Conservation (phyloP, 2,329 filamentous ascomycete species). For the Pyrenophora graminea region DNA sequence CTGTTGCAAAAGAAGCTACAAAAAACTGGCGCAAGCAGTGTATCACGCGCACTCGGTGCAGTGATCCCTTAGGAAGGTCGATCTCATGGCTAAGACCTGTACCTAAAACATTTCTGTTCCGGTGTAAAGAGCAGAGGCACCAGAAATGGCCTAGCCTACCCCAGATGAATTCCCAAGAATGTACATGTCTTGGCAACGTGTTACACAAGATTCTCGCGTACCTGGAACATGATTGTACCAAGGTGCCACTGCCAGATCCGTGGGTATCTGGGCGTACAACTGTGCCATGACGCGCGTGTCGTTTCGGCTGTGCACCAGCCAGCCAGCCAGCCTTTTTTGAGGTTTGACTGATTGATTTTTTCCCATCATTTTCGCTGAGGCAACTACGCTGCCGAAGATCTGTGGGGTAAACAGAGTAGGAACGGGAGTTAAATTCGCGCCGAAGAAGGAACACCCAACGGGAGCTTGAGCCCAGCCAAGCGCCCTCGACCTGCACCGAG, state of each 20-base stretch:
- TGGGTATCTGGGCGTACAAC: conserved; percentile 8
- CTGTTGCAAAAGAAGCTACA: conserved; percentile 6
- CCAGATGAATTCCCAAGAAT: conserved; percentile 23
- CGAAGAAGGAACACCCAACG: too few species aligned
- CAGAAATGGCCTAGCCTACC: conserved; percentile 27
- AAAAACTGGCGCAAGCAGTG: conserved; percentile 8
- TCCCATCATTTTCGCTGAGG: too few species aligned
- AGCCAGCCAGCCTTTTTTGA: too few species aligned
- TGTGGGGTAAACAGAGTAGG: neutral
- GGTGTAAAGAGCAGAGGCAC: conserved; percentile 24
- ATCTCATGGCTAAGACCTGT: conserved; percentile 6
- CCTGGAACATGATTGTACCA: conserved; percentile 17
- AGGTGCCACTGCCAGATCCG: conserved; percentile 9
- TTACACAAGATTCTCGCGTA: conserved; percentile 22
- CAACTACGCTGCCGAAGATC: too few species aligned
- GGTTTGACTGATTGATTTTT: too few species aligned
- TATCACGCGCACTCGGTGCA: conserved; percentile 29
- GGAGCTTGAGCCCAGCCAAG: too few species aligned
- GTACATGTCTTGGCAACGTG: conserved; percentile 31
- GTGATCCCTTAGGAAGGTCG: conserved; percentile 32
- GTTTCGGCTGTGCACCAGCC: neutral
- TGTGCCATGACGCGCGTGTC: neutral
- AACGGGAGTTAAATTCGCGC: too few species aligned
- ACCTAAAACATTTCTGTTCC: conserved; percentile 27
- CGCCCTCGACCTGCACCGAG: too few species aligned